phyloP scores from a whole-genome alignment of 1,284 basidiomycete genomes.

The Austroboletus niveus region DNA sequence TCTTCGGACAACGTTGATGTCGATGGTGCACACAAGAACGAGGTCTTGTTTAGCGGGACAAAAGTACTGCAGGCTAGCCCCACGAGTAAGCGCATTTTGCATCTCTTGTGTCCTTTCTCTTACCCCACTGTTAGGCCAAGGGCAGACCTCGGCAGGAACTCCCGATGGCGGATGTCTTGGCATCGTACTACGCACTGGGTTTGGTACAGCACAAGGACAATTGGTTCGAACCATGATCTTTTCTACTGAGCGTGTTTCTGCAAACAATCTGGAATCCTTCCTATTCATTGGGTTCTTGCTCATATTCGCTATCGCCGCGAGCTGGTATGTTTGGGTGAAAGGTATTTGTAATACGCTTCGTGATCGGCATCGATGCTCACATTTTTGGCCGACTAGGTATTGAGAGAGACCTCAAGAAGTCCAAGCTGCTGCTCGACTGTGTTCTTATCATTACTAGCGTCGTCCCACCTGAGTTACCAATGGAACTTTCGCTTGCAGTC shows the following conservation, averaged over 20 bases:
- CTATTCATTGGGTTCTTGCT: slow-evolving; percentile 95
- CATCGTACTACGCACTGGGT: slow-evolving; percentile 91
- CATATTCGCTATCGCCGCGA: slow-evolving; percentile 93
- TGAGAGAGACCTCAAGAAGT: slow-evolving; percentile 87
- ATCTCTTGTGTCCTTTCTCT: background rate
- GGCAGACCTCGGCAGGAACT: slow-evolving; percentile 53
- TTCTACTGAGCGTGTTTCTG: slow-evolving; percentile 90
- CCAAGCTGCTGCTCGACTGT: slow-evolving; percentile 90
- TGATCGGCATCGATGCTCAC: slow-evolving; percentile 3
- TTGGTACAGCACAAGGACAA: slow-evolving; percentile 94
- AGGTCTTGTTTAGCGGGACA: slow-evolving; percentile 90
- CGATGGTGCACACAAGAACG: slow-evolving; percentile 82
- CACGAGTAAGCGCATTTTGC: slow-evolving; percentile 36
- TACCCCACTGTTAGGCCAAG: slow-evolving; percentile 31
- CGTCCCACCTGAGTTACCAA: slow-evolving; percentile 92
- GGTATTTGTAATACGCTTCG: slow-evolving; percentile 44
- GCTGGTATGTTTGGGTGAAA: slow-evolving; percentile 95
- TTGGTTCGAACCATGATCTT: slow-evolving; percentile 97
- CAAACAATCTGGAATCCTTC: slow-evolving; percentile 92
- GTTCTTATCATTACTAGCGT: slow-evolving; percentile 94
- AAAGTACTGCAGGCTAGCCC: slow-evolving; percentile 85
- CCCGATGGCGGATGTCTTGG: slow-evolving; percentile 91
- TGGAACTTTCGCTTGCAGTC: slow-evolving; percentile 94
- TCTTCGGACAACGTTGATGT: slow-evolving; percentile 75
- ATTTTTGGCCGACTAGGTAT: slow-evolving; percentile 47